Evolutionary conservation across 2,329 filamentous ascomycete genomes (phyloP).

Genomic region (Monosporascus ibericus): DNA sequence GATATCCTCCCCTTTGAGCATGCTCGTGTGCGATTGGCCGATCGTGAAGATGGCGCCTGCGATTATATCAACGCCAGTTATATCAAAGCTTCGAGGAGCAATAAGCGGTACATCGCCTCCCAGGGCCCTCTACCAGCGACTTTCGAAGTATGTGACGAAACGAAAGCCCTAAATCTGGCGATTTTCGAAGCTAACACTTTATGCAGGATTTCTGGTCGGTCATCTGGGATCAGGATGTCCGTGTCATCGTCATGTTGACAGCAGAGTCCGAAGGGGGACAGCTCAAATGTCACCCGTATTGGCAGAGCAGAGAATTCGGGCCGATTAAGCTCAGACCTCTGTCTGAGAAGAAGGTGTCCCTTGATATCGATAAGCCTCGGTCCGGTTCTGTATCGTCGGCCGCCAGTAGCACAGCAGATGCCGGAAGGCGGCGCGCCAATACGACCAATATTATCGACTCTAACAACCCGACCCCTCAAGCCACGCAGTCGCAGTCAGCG

Average conservation of each 20-base stretch:
- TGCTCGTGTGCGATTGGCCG: constrained; percentile 73
- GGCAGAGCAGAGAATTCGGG: constrained; percentile 75
- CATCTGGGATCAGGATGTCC: constrained; percentile 92
- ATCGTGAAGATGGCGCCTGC: constrained; percentile 60
- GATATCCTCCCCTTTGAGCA: constrained; percentile 97
- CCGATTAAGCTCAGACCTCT: constrained; percentile 67
- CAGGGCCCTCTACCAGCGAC: constrained; percentile 91
- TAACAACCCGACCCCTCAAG: constrained; percentile 22
- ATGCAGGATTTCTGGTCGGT: constrained; percentile 92
- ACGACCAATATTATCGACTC: constrained; percentile 42
- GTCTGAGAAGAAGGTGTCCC: constrained; percentile 74
- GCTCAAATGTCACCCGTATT: constrained; percentile 92
- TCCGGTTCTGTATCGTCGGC: constrained; percentile 32
- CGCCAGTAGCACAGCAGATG: constrained; percentile 25
- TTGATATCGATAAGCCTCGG: constrained; percentile 59
- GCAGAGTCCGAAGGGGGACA: constrained; percentile 91
- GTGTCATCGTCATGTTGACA: constrained; percentile 93
- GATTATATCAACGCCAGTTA: constrained; percentile 97
- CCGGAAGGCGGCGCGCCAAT: constrained; percentile 45
- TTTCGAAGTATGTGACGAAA: constrained; percentile 62
- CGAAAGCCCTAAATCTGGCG: background rate
- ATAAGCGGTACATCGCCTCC: constrained; percentile 92
- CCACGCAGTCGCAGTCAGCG: constrained; percentile 19
- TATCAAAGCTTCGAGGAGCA: constrained; percentile 70
- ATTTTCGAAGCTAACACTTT: constrained; percentile 19